A percentile compares a stretch with the other conserved stretches of the same genome.
These are phyloP conservation scores for Fraxinus latifolia DNA, from an alignment of 305 asterid genomes.

Conservation along the genomic window DNA sequence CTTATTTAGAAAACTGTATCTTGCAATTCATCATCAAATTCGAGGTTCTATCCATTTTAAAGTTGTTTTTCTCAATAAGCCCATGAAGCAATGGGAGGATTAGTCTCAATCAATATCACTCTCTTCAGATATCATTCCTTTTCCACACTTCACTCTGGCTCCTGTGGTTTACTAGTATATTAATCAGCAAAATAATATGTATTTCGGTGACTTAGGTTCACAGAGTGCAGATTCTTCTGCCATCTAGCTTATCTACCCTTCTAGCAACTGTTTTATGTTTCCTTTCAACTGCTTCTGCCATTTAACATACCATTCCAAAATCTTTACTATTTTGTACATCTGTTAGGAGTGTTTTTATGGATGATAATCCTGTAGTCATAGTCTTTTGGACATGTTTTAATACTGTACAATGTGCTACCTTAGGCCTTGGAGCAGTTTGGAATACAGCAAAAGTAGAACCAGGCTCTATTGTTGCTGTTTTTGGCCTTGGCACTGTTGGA, in stretches of 20 bases:
- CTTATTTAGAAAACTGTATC: neutral
- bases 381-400: neutral
- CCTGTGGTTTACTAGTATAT: neutral
- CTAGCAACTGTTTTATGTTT: neutral
- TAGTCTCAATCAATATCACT: neutral
- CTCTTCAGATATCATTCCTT: neutral
- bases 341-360: neutral
- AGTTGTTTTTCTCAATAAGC: neutral
- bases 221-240: constrained; percentile 37
- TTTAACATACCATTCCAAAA: neutral
- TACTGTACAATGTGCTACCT: constrained; percentile 22
- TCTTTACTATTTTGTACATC: neutral
- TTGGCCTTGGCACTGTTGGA: constrained; percentile 97
- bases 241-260: neutral
- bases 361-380: neutral
- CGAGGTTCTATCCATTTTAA: neutral
- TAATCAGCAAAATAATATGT: neutral
- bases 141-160: neutral
- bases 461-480: constrained; percentile 89
- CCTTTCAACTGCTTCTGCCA: neutral
- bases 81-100: neutral
- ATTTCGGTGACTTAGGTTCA: constrained; percentile 47
- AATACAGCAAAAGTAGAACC: constrained; percentile 98
- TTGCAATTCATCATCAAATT: neutral
- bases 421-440: constrained; percentile 99